Evolutionary conservation across 331 rosid genomes (phyloP).

Genomic region (Erythrophleum ivorense): DNA sequence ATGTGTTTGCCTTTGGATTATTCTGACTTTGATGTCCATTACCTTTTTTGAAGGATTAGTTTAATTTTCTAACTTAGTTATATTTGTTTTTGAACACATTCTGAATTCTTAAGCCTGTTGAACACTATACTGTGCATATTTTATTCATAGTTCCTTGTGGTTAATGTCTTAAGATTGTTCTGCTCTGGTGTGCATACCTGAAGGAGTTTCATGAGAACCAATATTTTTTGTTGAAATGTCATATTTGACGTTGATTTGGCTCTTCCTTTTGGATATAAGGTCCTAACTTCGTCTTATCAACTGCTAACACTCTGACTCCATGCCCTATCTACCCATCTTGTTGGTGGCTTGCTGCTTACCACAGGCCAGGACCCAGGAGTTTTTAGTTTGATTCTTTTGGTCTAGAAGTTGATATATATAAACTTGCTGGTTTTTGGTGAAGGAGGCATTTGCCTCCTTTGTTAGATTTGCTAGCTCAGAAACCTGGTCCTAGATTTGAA

Average conservation of each 20-base stretch:
- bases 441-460: not conserved
- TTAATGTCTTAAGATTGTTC: not conserved
- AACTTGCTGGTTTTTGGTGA: not conserved
- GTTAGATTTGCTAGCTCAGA: not conserved
- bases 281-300: constrained; percentile 21
- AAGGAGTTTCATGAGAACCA: not conserved
- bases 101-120: not conserved
- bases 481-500: not conserved
- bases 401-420: not conserved
- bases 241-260: constrained; percentile 3
- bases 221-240: not conserved
- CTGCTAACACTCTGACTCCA: not conserved
- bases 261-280: not conserved
- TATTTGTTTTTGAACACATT: not conserved
- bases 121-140: constrained; percentile 29
- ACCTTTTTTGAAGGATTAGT: constrained; percentile 25
- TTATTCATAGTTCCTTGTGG: constrained; percentile 7
- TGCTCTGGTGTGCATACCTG: not conserved
- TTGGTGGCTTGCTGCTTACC: not conserved
- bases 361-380: not conserved
- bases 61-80: not conserved
- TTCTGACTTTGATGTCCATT: not conserved
- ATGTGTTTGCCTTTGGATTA: constrained; percentile 24
- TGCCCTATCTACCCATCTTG: not conserved
- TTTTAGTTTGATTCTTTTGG: not conserved